phyloP scores from a whole-genome alignment of 192 early-diverging fungal genomes.

The Coemansia sp. region DNA sequence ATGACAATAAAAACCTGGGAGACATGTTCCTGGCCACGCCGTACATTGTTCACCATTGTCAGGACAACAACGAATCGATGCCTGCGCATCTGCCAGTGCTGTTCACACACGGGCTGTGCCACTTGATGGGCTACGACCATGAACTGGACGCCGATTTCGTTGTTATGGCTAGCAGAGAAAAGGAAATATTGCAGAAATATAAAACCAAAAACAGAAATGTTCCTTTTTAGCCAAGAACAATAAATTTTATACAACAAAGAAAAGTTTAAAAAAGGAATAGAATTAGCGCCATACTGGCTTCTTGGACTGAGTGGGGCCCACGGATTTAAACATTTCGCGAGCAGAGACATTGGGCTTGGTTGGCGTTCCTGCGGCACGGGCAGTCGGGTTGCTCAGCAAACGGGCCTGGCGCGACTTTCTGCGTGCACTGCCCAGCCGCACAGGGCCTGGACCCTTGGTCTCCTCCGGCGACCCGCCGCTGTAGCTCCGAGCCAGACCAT shows the following conservation, averaged over 20 bases:
- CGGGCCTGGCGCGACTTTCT: conserved; percentile 43
- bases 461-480: conserved; percentile 12
- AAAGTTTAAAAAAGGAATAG: neutral
- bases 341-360: conserved; percentile 20
- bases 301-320: conserved; percentile 22
- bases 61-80: conserved; percentile 44
- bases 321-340: conserved; percentile 47
- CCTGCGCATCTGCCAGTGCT: conserved; percentile 57
- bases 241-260: conserved; percentile 1
- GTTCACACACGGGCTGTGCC: conserved; percentile 65
- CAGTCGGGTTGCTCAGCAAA: conserved; percentile 30
- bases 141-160: conserved; percentile 53
- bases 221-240: conserved; percentile 14
- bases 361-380: conserved; percentile 18
- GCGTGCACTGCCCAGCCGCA: conserved; percentile 38
- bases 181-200: conserved; percentile 29
- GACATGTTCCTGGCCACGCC: conserved; percentile 63
- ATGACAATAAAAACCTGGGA: conserved; percentile 60
- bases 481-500: neutral
- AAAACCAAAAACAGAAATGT: neutral
- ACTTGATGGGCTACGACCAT: conserved; percentile 70
- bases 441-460: conserved; percentile 16
- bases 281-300: conserved; percentile 35
- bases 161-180: conserved; percentile 40
- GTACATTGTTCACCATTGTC: conserved; percentile 59